Base-by-base conservation (phyloP, 371 early-diverging fungal species). In the Mortierella sp. region DNA sequence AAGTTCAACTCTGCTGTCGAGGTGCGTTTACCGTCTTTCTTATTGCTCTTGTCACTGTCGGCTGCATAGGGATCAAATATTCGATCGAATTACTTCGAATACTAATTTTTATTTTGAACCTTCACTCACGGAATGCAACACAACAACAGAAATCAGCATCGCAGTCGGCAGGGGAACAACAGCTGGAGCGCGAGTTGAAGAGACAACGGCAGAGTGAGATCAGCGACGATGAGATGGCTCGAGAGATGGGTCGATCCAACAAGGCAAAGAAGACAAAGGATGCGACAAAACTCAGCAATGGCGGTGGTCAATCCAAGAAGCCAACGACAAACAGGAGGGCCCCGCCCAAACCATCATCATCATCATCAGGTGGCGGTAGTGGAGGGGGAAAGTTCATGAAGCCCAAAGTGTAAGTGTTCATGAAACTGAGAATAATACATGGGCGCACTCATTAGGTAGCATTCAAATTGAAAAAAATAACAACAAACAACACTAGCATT, bases 1-100 rank as follows among this genome's bases (percentile, higher is more conserved):
- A 77, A 87, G 52, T 90, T 90, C 66, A 90, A 90, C 63, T 85
- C 87, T 64, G 34, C 43, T 37, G 79, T 87, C 1, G 88, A 88
- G 85, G 90, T 88, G 73, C 50, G 66, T 41, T 16, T 5, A 34
- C 16, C 34, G 19, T n/a, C n/a, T 6, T 26, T 31, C 34, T 34
- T 6, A 8, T 8, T 58, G 34, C 2, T n/a, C 29, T 22, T 34
- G 58, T 7, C 2, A 0, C 16, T 53, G 19, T 50, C 31, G 22
- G n/a, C n/a, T n/a, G n/a, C n/a, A n/a, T n/a, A n/a, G n/a, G n/a
- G n/a, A n/a, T n/a, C n/a, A 5, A 47, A 10, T 10, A 29, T 29
- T 31, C 22, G 48, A 22, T 9, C 2, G 29, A 19, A 52, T 1
- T 34, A 19, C 16, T 8, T 58, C 7, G 2, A 29, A 34, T 0